phyloP scores from a whole-genome alignment of 495 filamentous ascomycete genomes.

The Monascus purpureus region DNA sequence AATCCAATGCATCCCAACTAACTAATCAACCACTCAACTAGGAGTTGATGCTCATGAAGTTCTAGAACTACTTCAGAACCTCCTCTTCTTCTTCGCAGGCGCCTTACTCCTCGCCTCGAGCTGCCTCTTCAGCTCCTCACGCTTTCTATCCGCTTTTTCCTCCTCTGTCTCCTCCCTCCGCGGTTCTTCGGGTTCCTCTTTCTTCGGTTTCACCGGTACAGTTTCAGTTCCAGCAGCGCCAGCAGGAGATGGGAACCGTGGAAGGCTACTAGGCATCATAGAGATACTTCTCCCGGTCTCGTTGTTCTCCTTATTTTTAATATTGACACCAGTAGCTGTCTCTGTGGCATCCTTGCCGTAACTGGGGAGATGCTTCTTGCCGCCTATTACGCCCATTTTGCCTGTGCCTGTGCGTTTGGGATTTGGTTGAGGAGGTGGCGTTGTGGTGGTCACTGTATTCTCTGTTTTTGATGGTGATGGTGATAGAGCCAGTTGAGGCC shows the following conservation, averaged over 20 bases:
- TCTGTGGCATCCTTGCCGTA: too few species aligned
- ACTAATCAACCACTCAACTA: too few species aligned
- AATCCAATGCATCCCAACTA: too few species aligned
- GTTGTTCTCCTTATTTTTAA: too few species aligned
- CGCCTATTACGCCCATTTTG: constrained; percentile 25
- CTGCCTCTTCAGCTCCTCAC: constrained; percentile 48
- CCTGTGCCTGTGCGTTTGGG: constrained; percentile 12
- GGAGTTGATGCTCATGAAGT: too few species aligned
- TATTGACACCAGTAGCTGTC: too few species aligned
- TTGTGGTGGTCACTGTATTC: background rate
- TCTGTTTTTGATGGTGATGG: constrained; percentile 1
- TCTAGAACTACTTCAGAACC: too few species aligned
- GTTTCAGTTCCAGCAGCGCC: constrained; percentile 4
- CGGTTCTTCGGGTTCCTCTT: constrained; percentile 6
- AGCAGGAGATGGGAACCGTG: too few species aligned
- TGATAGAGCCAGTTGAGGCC: too few species aligned
- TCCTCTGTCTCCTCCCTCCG: constrained; percentile 23
- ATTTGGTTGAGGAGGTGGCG: constrained; percentile 2
- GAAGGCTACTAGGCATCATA: background rate
- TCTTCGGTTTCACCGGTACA: constrained; percentile 1
- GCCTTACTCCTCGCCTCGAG: constrained; percentile 50
- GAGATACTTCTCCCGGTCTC: too few species aligned
- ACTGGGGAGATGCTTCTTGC: constrained; percentile 13
- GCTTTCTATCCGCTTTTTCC: constrained; percentile 48
- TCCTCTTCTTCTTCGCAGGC: constrained; percentile 54